Base-by-base conservation (phyloP, 1,284 basidiomycete species). In the Leccinum variabile region DNA sequence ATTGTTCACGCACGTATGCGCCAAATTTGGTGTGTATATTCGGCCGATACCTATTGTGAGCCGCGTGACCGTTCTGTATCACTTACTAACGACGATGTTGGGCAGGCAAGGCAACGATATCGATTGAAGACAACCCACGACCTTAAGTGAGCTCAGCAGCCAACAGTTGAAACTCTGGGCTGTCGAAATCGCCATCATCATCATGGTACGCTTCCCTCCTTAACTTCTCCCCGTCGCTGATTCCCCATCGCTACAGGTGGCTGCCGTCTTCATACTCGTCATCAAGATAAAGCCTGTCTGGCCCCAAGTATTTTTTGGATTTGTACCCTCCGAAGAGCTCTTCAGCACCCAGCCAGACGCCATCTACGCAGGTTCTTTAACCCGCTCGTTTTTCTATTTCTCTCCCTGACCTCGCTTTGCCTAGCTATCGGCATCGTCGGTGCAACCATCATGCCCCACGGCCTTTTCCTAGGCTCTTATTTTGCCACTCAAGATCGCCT, bases 391-490 rank as follows among this genome's bases (percentile, higher is more conserved):
- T 25, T 25, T 49, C 33, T 10, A 50, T 39, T n/a, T 54, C 53
- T 44, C 9, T 52, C 7, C 39, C 39, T 46, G n/a, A 33, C 57
- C 11, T 41, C 54, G 22, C n/a, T n/a, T 28, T 58, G 37, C 30
- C 49, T 64, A 87, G 87, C 88, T 14, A 86, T 89, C 56, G 88
- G 90, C 60, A 88, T 90, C 63, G 70, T 88, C 37, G 87, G 88
- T 41, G 87, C 84, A 5, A 87, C 84, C 0, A 80, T 86, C 54
- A 88, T 81, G 89, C 89, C 90, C 0, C 92, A 94, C 75, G 87
- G 87, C 2, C 80, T 95, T 37, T 93, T 92, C 76, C 80, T 94
- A 22, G 92, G 91, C 5, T 91, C 89, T 1, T 84, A 85, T 59
- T 78, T 92, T 46, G 84, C 89, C 6, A 87, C 87, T 0, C 84